These are phyloP conservation scores for Omphalotus guepiniiformis DNA, from an alignment of 768 basidiomycete genomes.

Conservation along the genomic window DNA sequence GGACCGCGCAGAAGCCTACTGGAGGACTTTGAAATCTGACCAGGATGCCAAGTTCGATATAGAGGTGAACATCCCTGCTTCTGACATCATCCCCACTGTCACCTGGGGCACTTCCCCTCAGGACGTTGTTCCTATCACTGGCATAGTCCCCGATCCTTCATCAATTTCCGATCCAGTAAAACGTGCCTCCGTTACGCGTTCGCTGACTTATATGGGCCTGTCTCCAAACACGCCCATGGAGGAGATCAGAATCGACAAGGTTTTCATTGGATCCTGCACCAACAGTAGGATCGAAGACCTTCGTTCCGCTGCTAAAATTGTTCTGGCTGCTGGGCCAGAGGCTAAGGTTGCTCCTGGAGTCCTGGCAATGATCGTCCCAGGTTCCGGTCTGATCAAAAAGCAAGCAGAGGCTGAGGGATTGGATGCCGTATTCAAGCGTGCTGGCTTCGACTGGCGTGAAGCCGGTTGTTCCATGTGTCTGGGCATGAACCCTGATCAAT, in stretches of 20 bases:
- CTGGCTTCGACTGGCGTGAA: constrained; percentile 94
- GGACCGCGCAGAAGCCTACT: constrained; percentile 83
- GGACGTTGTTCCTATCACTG: constrained; percentile 81
- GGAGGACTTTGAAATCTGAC: constrained; percentile 76
- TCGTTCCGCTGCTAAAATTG: constrained; percentile 76
- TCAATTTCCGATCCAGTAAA: constrained; percentile 60
- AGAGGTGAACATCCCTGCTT: constrained; percentile 74
- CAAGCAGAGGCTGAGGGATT: constrained; percentile 90
- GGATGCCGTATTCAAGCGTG: constrained; percentile 81
- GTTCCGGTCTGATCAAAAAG: constrained; percentile 85
- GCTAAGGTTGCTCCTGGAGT: constrained; percentile 72
- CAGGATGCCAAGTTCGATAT: constrained; percentile 82
- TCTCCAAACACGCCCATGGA: constrained; percentile 74
- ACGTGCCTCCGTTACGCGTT: constrained; percentile 66
- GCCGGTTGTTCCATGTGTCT: constrained; percentile 96
- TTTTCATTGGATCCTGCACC: constrained; percentile 93
- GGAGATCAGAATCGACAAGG: constrained; percentile 78
- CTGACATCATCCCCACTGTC: constrained; percentile 85
- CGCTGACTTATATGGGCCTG: constrained; percentile 86
- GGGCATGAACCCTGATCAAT: constrained; percentile 93
- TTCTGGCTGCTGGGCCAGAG: constrained; percentile 68
- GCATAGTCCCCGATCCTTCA: constrained; percentile 72
- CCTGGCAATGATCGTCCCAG: constrained; percentile 88
- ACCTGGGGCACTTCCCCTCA: constrained; percentile 95
- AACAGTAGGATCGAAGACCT: constrained; percentile 93